A percentile compares a stretch with the other conserved stretches of the same genome.
Evolutionary conservation across 192 early-diverging fungal species (phyloP).

Genomic region (Coemansia sp.): DNA sequence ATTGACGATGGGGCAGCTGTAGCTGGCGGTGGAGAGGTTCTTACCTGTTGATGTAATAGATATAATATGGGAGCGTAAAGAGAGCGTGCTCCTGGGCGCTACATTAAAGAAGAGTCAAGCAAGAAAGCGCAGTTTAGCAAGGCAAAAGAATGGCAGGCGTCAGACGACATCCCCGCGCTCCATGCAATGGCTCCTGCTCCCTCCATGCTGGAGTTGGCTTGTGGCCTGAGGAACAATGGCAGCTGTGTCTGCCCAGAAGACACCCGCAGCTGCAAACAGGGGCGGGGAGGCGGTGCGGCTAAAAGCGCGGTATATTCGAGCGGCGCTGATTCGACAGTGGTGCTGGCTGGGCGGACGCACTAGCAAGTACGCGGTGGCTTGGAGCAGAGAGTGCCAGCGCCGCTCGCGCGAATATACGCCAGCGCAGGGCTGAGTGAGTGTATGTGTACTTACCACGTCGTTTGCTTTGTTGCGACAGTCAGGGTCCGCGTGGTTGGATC

Average conservation of each 20-base stretch:
- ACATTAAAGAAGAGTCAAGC: background rate
- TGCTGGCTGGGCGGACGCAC: slow-evolving; percentile 1
- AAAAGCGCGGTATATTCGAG: slow-evolving; percentile 13
- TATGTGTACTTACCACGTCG: slow-evolving; percentile 3
- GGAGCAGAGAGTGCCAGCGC: background rate
- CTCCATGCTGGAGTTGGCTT: slow-evolving; percentile 9
- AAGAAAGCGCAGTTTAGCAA: slow-evolving; percentile 2
- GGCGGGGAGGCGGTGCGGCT: slow-evolving; percentile 5
- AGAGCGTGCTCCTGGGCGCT: slow-evolving; percentile 5
- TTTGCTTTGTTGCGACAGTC: background rate
- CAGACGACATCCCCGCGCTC: slow-evolving; percentile 13
- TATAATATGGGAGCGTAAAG: slow-evolving; percentile 5
- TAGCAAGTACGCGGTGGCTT: slow-evolving; percentile 11
- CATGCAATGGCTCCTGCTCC: slow-evolving; percentile 7
- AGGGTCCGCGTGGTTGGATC: background rate
- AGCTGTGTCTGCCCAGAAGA: slow-evolving; percentile 8
- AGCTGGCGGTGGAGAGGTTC: background rate
- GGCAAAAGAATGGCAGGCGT: slow-evolving; percentile 6
- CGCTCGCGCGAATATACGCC: background rate
- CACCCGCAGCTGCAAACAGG: slow-evolving; percentile 4
- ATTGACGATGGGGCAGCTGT: background rate
- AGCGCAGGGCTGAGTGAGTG: background rate
- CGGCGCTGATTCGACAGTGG: slow-evolving; percentile 12
- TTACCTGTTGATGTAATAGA: slow-evolving; percentile 12
- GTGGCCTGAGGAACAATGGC: slow-evolving; percentile 8